Evolutionary conservation across 164 flowering plant species (phyloP).

Genomic region (Kingdonia uniflora): DNA sequence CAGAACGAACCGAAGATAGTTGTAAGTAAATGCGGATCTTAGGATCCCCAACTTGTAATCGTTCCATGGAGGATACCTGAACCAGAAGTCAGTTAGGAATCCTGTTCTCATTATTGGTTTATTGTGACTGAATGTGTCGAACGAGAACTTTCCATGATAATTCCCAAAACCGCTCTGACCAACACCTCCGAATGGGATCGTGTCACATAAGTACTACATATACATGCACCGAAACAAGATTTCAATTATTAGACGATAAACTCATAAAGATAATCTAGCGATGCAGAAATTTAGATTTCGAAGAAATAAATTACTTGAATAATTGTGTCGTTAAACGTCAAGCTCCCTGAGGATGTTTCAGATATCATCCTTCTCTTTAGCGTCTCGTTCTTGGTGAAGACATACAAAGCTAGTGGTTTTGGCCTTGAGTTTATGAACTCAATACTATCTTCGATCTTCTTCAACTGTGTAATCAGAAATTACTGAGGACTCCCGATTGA

Average conservation of each 20-base stretch:
- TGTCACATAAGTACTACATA: constrained; percentile 53
- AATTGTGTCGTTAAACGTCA: constrained; percentile 60
- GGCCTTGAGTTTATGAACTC: constrained; percentile 68
- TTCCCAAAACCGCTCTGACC: constrained; percentile 83
- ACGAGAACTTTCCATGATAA: constrained; percentile 89
- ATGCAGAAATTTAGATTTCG: too few relatives aligned
- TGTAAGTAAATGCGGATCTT: constrained; percentile 30
- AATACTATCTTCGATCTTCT: constrained; percentile 71
- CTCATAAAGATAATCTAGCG: neutral
- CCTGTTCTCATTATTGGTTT: constrained; percentile 55
- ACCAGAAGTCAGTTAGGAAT: constrained; percentile 39
- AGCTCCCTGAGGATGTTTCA: constrained; percentile 76
- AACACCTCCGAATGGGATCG: constrained; percentile 83
- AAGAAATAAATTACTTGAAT: constrained; percentile 42
- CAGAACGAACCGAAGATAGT: constrained; percentile 42
- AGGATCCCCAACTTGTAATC: constrained; percentile 44
- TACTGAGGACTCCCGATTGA: neutral
- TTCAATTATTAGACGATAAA: neutral
- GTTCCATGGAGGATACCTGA: constrained; percentile 86
- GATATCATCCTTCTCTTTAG: constrained; percentile 41
- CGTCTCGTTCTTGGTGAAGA: constrained; percentile 51
- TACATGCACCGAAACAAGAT: constrained; percentile 22
- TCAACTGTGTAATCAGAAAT: constrained; percentile 34
- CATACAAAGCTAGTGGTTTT: constrained; percentile 66
- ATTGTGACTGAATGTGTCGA: constrained; percentile 79